Evolutionary conservation across 306 rosid species (phyloP).

Genomic region (Sophora flavescens): DNA sequence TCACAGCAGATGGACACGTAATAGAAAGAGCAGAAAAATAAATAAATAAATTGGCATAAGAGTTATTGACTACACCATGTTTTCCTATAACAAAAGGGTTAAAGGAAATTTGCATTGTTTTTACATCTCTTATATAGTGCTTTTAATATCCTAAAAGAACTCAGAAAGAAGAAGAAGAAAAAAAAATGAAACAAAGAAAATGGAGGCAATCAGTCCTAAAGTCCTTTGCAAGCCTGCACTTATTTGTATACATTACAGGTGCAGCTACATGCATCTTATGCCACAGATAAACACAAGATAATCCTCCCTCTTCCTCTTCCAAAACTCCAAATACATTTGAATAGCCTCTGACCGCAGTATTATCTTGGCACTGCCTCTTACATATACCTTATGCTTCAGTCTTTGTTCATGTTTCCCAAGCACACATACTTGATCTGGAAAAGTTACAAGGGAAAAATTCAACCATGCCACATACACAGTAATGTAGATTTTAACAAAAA

Average conservation of each 20-base stretch:
- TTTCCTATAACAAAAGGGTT: too few species aligned
- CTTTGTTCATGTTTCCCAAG: conserved; percentile 83
- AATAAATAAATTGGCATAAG: too few species aligned
- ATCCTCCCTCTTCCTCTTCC: conserved; percentile 41
- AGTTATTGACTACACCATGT: not conserved
- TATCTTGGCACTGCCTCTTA: conserved; percentile 38
- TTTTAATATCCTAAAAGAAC: not conserved
- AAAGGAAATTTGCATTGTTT: not conserved
- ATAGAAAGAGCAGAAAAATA: too few species aligned
- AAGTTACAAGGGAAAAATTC: not conserved
- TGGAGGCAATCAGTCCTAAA: not conserved
- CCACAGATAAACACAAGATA: too few species aligned
- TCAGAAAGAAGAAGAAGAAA: not conserved
- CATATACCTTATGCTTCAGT: conserved; percentile 50
- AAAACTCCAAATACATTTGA: conserved; percentile 20
- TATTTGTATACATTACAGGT: conserved; percentile 23
- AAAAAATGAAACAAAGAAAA: not conserved
- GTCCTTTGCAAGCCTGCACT: conserved; percentile 28
- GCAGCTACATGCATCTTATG: conserved; percentile 26
- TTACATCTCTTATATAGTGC: not conserved
- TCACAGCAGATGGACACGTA: not conserved
- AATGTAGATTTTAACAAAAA: not conserved
- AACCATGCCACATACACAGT: conserved; percentile 11
- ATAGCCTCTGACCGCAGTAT: not conserved
- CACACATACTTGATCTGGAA: conserved; percentile 87